A percentile compares a stretch with the other conserved stretches of the same genome.
Conservation (phyloP, 1,139 yeast genomes). For the Hanseniaspora sp. region DNA sequence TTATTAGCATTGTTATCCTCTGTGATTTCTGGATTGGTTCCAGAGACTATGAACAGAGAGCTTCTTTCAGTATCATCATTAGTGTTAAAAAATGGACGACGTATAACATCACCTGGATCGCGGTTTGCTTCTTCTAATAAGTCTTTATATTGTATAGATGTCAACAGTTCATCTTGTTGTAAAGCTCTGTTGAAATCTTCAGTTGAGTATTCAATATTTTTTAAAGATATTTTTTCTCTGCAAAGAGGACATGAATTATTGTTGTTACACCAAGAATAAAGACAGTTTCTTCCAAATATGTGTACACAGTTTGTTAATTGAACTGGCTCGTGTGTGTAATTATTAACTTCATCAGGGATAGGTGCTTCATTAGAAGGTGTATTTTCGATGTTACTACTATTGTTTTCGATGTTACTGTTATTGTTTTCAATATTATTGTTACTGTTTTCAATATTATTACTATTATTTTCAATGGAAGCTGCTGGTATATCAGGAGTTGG, state of each 20-base stretch:
- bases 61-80: neutral
- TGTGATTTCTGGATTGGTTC: neutral
- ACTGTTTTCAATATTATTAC: too few relatives aligned
- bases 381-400: too few relatives aligned
- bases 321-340: constrained; percentile 17
- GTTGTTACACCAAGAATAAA: constrained; percentile 60
- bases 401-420: too few relatives aligned
- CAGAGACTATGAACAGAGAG: neutral
- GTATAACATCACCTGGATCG: neutral
- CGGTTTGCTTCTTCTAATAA: constrained; percentile 7
- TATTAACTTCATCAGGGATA: constrained; percentile 17
- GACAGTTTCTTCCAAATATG: constrained; percentile 61
- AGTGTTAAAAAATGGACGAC: neutral
- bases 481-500: too few relatives aligned
- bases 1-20: neutral
- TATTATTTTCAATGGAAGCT: too few relatives aligned
- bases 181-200: constrained; percentile 16
- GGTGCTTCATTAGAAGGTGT: too few relatives aligned
- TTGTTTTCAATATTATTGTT: too few relatives aligned
- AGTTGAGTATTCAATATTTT: constrained; percentile 16
- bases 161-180: constrained; percentile 23
- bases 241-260: constrained; percentile 75
- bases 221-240: constrained; percentile 40
- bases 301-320: constrained; percentile 63
- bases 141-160: constrained; percentile 24